Conservation (phyloP, 306 rosid genomes). For the Abrus precatorius region DNA sequence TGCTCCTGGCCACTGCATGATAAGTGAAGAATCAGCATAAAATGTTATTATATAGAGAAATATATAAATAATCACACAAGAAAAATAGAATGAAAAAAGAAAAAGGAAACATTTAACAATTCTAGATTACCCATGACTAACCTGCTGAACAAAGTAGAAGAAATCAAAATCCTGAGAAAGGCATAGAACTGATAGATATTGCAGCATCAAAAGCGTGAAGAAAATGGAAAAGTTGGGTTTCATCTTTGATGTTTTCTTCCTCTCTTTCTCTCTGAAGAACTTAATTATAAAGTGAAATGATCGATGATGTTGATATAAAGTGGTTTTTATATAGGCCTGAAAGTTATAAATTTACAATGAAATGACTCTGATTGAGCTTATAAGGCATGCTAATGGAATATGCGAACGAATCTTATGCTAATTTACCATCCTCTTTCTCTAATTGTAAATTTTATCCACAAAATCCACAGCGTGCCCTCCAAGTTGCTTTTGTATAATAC, state of each 20-base stretch:
- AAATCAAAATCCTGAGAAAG: conserved; percentile 74
- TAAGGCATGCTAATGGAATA: conserved; percentile 49
- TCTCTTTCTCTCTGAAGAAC: background rate
- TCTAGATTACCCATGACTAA: background rate
- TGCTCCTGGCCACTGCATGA: conserved; percentile 82
- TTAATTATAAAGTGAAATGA: background rate
- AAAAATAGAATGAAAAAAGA: too few relatives aligned
- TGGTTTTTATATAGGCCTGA: conserved; percentile 42
- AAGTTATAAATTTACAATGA: conserved; percentile 34
- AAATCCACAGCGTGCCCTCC: conserved; percentile 1
- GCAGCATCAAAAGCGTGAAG: conserved; percentile 60
- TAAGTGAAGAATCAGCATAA: background rate
- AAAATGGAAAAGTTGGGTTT: conserved; percentile 44
- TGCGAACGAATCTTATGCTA: conserved; percentile 41
- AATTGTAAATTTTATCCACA: conserved; percentile 21
- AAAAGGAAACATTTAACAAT: background rate
- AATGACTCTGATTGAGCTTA: conserved; percentile 34
- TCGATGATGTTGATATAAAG: conserved; percentile 26
- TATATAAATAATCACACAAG: background rate
- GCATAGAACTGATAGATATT: conserved; percentile 58
- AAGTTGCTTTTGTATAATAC: conserved; percentile 7
- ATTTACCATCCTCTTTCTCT: background rate
- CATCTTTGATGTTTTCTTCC: conserved; percentile 44
- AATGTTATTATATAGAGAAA: background rate
- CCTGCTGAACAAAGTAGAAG: conserved; percentile 93